These are phyloP conservation scores for Warburgia ugandensis DNA, from an alignment of 164 flowering plant species.

Conservation along the genomic window DNA sequence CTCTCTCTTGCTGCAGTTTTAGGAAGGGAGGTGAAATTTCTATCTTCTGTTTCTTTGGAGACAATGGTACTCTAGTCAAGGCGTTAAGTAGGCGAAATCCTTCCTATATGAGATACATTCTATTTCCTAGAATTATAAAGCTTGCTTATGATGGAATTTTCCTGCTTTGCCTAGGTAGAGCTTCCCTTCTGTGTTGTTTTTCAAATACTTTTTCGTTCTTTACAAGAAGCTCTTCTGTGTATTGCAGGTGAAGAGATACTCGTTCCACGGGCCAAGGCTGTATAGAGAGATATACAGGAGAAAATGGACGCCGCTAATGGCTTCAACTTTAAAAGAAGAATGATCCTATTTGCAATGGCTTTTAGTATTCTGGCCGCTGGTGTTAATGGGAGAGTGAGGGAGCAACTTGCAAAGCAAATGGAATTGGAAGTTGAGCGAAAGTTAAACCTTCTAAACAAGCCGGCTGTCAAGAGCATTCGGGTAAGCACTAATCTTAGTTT, in stretches of 20 bases:
- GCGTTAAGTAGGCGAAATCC: too few species aligned
- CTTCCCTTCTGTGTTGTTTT: too few species aligned
- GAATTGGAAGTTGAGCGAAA: constrained; percentile 1
- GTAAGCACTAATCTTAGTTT: not conserved
- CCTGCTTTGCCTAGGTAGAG: too few species aligned
- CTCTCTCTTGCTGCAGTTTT: too few species aligned
- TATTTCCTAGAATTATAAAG: too few species aligned
- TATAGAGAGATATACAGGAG: not conserved
- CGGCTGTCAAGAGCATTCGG: constrained; percentile 7
- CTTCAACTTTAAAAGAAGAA: constrained; percentile 1
- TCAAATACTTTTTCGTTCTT: too few species aligned
- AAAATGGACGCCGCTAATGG: not conserved
- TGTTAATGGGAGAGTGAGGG: constrained; percentile 1
- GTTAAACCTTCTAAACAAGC: constrained; percentile 1
- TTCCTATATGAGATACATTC: too few species aligned
- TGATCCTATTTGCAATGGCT: not conserved
- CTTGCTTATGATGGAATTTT: too few species aligned
- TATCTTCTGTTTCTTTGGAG: too few species aligned
- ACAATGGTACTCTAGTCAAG: too few species aligned
- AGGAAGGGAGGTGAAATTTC: too few species aligned
- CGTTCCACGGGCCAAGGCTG: not conserved
- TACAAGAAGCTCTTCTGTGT: too few species aligned
- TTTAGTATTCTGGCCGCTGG: not conserved
- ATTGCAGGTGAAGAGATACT: not conserved
- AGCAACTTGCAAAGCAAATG: not conserved